Percentiles rank a stretch among this genome's conserved stretches.
These are phyloP conservation scores for Falciphora oryzae DNA, from an alignment of 2,329 filamentous ascomycete genomes.

Conservation along the genomic window DNA sequence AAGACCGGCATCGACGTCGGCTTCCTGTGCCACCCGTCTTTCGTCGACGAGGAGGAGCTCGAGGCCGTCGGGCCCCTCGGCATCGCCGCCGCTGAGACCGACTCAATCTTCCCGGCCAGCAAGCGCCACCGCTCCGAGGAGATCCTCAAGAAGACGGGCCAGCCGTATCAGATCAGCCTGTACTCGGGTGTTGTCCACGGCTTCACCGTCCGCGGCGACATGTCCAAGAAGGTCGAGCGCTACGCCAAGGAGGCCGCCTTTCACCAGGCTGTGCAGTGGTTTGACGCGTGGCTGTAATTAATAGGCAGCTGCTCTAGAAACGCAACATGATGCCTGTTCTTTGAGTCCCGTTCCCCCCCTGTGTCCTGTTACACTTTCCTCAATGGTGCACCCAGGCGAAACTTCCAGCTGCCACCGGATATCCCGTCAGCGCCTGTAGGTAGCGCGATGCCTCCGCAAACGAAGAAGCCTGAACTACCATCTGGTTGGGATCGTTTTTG, in stretches of 20 bases:
- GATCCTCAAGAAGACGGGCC: conserved; percentile 50
- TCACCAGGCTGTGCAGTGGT: conserved; percentile 71
- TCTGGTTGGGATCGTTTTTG: too few relatives aligned
- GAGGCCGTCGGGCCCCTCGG: conserved; percentile 60
- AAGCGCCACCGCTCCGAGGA: conserved; percentile 59
- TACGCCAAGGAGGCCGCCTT: conserved; percentile 81
- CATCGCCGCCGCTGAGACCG: conserved; percentile 60
- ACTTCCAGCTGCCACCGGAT: too few relatives aligned
- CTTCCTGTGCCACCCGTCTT: conserved; percentile 71
- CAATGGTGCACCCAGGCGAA: too few relatives aligned
- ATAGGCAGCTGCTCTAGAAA: too few relatives aligned
- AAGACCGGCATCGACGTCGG: conserved; percentile 61
- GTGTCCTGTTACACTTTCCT: too few relatives aligned
- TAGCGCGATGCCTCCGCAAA: too few relatives aligned
- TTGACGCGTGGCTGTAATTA: conserved; percentile 51
- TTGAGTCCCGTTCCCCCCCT: too few relatives aligned
- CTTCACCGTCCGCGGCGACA: conserved; percentile 65
- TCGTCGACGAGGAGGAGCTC: conserved; percentile 63
- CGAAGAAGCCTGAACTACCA: too few relatives aligned
- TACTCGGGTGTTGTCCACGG: conserved; percentile 69
- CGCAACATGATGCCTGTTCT: too few relatives aligned
- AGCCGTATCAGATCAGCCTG: conserved; percentile 71
- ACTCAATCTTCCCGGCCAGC: conserved; percentile 58
- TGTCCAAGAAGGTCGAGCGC: conserved; percentile 48
- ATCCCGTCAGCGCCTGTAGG: too few relatives aligned